Evolutionary conservation across 139 green algal genomes (phyloP), one percentile per base, ranked within the genome.

Genomic region (Micromonas pusilla): DNA sequence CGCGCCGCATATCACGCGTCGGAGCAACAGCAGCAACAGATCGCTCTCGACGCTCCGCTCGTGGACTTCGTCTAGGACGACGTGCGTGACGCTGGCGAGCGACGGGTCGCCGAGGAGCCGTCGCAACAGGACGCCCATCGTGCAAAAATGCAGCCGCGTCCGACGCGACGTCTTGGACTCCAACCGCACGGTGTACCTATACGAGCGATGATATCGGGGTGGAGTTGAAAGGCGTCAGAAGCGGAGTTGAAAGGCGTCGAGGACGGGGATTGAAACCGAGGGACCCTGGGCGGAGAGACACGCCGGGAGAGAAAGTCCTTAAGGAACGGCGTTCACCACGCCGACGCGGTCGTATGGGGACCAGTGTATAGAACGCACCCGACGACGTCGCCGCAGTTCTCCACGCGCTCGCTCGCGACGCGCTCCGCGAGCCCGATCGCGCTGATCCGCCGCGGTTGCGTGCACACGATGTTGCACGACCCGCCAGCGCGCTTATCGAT

Each of bases 51-150:
- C 82, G 45, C 85, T 85, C 0, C 93, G 85, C 86, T 97, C 92
- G 83, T 97, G 93, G 52, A 97, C 91, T 84, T 97, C 92, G 81
- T 97, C 91, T 32, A 96, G 76, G 0, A 96, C 83, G 5, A 96
- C 86, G 71, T 96, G 91, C 1, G 84, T 93, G 25, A 87, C 81
- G 52, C 82, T 85, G 0, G 52, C 21, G 9, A 90, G 73, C 39
- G 36, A 28, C 9, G 76, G 72, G 62, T 83, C 71, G 39, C 21
- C 26, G 31, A 66, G 37, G 3, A 90, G 78, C 31, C 72, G 52
- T n/a, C 84, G 72, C 66, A 90, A 72, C 52, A 90, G 76, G 21
- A 90, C 81, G 13, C 86, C 86, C 3, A 80, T 84, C n/a, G 84
- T 88, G 77, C 84, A 88, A 72, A 88, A 88, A 23, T 87, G 74